A percentile compares a stretch with the other conserved stretches of the same genome.
Evolutionary conservation across 108 stramenopile species (phyloP).

Genomic region (Ochromonas danica): DNA sequence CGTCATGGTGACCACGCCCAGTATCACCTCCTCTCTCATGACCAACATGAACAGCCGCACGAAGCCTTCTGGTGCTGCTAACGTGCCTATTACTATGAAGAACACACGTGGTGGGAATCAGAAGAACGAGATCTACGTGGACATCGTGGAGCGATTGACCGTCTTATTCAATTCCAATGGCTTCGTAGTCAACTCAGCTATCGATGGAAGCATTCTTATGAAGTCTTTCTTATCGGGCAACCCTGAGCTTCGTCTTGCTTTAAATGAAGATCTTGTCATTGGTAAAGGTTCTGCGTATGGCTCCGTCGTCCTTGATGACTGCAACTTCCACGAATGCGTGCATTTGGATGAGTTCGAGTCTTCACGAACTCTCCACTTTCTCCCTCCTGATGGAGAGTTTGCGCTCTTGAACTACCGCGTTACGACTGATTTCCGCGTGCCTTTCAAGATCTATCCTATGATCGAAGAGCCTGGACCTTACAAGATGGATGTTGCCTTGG

Average conservation of each 20-base stretch:
- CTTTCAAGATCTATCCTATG: conserved; percentile 91
- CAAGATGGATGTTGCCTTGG: conserved; percentile 76
- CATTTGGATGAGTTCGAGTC: conserved; percentile 89
- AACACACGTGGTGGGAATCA: conserved; percentile 58
- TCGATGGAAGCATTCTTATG: conserved; percentile 98
- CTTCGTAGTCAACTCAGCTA: conserved; percentile 93
- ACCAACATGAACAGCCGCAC: not conserved
- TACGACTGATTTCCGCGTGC: conserved; percentile 91
- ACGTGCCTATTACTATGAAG: conserved; percentile 64
- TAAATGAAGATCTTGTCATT: conserved; percentile 96
- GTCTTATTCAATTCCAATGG: conserved; percentile 96
- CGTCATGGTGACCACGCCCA: conserved; percentile 68
- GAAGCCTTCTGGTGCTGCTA: not conserved
- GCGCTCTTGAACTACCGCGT: conserved; percentile 93
- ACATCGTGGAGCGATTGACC: conserved; percentile 95
- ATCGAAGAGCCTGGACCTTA: conserved; percentile 86
- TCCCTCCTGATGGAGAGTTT: conserved; percentile 99
- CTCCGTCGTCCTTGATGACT: conserved; percentile 81
- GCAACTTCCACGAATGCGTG: conserved; percentile 98
- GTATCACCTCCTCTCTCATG: conserved; percentile 43
- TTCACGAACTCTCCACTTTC: conserved; percentile 76
- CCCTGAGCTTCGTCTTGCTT: conserved; percentile 91
- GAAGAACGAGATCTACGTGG: conserved; percentile 99
- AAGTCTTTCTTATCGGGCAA: conserved; percentile 88
- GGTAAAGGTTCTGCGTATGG: conserved; percentile 73